These are phyloP conservation scores for Pseudogymnoascus sp. DNA, from an alignment of 2,329 filamentous ascomycete genomes.

Conservation along the genomic window DNA sequence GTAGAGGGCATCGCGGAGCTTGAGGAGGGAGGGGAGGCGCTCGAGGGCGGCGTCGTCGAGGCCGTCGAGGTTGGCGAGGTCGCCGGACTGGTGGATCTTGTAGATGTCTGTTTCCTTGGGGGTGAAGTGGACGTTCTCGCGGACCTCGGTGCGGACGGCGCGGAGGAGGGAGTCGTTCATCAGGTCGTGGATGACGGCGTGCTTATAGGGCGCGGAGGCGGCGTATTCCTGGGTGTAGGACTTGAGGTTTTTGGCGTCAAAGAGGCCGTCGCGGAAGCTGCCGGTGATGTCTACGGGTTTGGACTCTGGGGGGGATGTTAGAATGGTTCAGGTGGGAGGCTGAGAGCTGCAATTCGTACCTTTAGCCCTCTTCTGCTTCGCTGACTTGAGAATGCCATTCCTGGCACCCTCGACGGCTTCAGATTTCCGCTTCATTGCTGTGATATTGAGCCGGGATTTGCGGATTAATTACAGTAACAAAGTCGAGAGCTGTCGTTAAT, in stretches of 20 bases:
- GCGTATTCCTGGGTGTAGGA: constrained; percentile 56
- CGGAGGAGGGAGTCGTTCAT: constrained; percentile 77
- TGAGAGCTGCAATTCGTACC: not conserved
- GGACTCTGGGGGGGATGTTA: not conserved
- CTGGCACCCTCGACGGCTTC: not conserved
- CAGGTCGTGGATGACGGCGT: constrained; percentile 77
- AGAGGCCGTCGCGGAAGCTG: constrained; percentile 58
- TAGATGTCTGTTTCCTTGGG: constrained; percentile 99
- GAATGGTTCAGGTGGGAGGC: not conserved
- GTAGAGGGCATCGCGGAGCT: constrained; percentile 90
- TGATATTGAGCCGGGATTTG: not conserved
- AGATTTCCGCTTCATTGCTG: constrained; percentile 5
- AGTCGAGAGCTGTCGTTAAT: not conserved
- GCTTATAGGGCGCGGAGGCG: constrained; percentile 68
- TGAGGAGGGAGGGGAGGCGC: constrained; percentile 80
- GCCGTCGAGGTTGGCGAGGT: constrained; percentile 92
- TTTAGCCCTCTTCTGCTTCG: constrained; percentile 1
- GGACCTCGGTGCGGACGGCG: constrained; percentile 79
- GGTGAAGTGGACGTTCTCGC: constrained; percentile 85
- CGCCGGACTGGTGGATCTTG: constrained; percentile 97
- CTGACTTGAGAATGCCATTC: constrained; percentile 4
- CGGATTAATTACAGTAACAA: not conserved
- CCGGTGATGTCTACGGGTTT: constrained; percentile 39
- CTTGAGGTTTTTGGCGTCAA: constrained; percentile 48
- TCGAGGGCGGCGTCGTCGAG: constrained; percentile 77